Base-by-base conservation (phyloP, 495 filamentous ascomycete species). In the Penicillium robsamsonii region DNA sequence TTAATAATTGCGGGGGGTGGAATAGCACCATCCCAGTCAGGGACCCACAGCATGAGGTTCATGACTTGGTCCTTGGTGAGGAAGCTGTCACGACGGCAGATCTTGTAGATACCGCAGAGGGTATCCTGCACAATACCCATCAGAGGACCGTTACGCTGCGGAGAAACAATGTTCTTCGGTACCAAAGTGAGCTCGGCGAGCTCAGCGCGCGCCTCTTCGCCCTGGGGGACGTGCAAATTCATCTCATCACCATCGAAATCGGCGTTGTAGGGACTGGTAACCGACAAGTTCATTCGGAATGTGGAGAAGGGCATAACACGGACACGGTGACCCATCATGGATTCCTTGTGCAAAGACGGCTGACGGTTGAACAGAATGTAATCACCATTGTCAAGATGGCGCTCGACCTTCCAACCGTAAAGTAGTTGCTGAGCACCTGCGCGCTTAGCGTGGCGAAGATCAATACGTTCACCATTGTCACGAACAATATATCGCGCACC, bases 121-220 rank as follows among this genome's bases (percentile, higher is more conserved):
- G 94, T 96, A 70, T 99, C 94, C 70, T 99, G 94, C 18, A 99
- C 95, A 62, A 99, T 99, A 83, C 94, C 94, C 94, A 99, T 99
- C 46, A 99, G 83, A 41, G 94, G 94, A 43, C 87, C 88, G 70
- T 99, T 99, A 56, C 92, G 87, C 73, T 99, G 94, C 17, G 94
- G 95, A 8, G 94, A 99, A 17, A 99, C 94, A 62, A 99, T 96
- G 69, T 99, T 96, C 56, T 92, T 80, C 7, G 94, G 94, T 46
- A 99, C 94, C 83, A 97, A 87, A 71, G 94, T 96, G 37, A 99
- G 85, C 66, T 96, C 82, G 63, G 83, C 88, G 60, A 99, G 83
- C 73, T 99, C 94, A 10, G 94, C 93, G 11, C 94, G 85, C 22
- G 94, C 90, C 72, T 99, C 95, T 64, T 99, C 93, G 17, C 88